Base-by-base conservation (phyloP, 2,329 filamentous ascomycete genomes). In the Pseudophaeomoniella oleicola region DNA sequence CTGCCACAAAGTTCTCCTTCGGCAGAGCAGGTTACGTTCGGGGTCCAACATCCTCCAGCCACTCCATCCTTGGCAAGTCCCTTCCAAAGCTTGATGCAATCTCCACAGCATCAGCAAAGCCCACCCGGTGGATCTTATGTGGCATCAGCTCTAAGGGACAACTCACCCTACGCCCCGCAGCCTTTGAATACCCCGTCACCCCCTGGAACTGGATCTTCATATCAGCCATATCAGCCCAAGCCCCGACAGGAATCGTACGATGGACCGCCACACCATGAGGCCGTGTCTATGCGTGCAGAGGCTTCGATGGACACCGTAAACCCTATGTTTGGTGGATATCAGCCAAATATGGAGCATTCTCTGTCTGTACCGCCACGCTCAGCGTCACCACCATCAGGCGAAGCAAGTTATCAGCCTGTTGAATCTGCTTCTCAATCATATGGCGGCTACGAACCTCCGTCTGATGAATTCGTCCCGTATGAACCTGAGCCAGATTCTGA, bases 401-500 rank as follows among this genome's bases (percentile, higher is more conserved):
- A 27, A n/a, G 9, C 6, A 9, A 27, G n/a, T 6, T 6, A 27
- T 9, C 22, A 27, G 22, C 22, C 22, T 27, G 9, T 6, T n/a
- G 22, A 27, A 27, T 27, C 22, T 27, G 6, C 6, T 27, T 53
- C 53, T 33, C 40, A 47, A n/a, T 33, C 44, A 18, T 48, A 52
- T 33, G 43, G 49, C 31, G 44, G 45, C 5, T 54, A 57, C 40
- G 54, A 58, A 31, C 55, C 52, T 34, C 49, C 47, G 19, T 45
- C 44, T 57, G 52, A 42, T 16, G 47, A 46, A 12, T 53, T 49
- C 19, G 39, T 47, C 11, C 50, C 50, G 13, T 50, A 60, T 31
- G 48, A 51, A 16, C 44, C 51, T 4, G 51, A 59, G 18, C 50
- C 71, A 2, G 69, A 73, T 33, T 66, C 77, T 4, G 63, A 69